These are phyloP conservation scores for Coemansia aciculifera DNA, from an alignment of 192 early-diverging fungal genomes.

Conservation along the genomic window DNA sequence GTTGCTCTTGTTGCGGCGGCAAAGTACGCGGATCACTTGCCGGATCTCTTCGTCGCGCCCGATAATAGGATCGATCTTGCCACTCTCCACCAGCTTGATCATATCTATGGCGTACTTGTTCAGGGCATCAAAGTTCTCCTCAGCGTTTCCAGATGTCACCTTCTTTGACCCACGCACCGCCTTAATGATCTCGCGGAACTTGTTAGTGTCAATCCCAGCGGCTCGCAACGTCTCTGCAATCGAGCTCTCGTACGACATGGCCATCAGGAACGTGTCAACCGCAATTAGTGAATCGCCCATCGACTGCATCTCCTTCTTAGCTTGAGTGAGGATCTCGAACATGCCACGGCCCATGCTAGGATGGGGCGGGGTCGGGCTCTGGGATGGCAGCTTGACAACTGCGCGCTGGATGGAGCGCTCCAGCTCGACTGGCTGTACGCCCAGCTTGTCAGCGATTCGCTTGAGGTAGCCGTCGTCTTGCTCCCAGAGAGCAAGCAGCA, in stretches of 20 bases:
- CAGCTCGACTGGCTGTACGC: constrained; percentile 70
- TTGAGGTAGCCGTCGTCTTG: constrained; percentile 80
- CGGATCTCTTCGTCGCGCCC: constrained; percentile 96
- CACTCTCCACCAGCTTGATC: constrained; percentile 74
- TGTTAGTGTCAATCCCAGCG: constrained; percentile 67
- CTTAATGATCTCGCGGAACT: constrained; percentile 73
- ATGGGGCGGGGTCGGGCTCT: constrained; percentile 81
- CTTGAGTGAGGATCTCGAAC: constrained; percentile 65
- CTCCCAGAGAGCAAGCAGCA: constrained; percentile 78
- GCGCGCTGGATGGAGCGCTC: constrained; percentile 80
- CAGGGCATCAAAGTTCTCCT: constrained; percentile 88
- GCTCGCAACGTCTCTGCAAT: constrained; percentile 62
- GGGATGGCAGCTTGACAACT: constrained; percentile 77
- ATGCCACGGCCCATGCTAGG: constrained; percentile 65
- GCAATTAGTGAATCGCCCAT: constrained; percentile 90
- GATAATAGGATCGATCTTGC: constrained; percentile 96
- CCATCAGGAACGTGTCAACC: constrained; percentile 87
- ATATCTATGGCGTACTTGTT: constrained; percentile 94
- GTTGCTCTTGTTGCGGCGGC: constrained; percentile 88
- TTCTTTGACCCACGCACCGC: constrained; percentile 76
- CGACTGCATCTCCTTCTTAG: constrained; percentile 78
- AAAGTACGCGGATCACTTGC: constrained; percentile 90
- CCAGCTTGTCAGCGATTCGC: constrained; percentile 78
- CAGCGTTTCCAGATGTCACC: constrained; percentile 85
- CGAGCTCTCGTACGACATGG: constrained; percentile 71